phyloP scores from a whole-genome alignment of 805 yeast species.

The Cephaloascus albidus region DNA sequence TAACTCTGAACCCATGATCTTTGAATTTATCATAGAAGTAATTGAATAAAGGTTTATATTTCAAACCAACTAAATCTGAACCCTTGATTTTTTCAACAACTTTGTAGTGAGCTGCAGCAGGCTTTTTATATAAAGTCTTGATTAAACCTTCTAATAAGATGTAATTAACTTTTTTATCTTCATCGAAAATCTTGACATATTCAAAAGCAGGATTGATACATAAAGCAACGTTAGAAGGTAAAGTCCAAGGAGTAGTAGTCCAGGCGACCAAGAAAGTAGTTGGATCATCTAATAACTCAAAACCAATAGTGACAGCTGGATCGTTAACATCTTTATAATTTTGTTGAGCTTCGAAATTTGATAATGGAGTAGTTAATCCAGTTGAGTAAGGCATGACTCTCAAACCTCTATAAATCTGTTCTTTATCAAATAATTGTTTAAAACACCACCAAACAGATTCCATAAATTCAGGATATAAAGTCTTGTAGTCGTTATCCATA shows the following conservation, averaged over 20 bases:
- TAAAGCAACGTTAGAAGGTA: slow-evolving; percentile 87
- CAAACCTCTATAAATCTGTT: slow-evolving; percentile 86
- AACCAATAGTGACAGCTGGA: slow-evolving; percentile 92
- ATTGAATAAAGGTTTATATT: slow-evolving; percentile 77
- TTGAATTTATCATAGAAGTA: slow-evolving; percentile 70
- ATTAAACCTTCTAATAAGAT: slow-evolving; percentile 79
- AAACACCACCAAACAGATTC: slow-evolving; percentile 99
- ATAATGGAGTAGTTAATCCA: slow-evolving; percentile 91
- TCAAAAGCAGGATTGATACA: slow-evolving; percentile 89
- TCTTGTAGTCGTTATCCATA: slow-evolving; percentile 96
- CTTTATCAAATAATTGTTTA: slow-evolving; percentile 76
- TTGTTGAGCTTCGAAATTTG: slow-evolving; percentile 97
- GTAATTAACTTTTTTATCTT: slow-evolving; percentile 71
- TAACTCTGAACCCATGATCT: slow-evolving; percentile 75
- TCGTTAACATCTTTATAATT: slow-evolving; percentile 96
- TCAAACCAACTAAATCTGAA: slow-evolving; percentile 65
- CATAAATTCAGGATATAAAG: slow-evolving; percentile 92
- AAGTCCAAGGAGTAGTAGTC: slow-evolving; percentile 99
- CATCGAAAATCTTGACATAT: slow-evolving; percentile 88
- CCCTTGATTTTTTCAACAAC: slow-evolving; percentile 77
- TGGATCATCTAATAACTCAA: slow-evolving; percentile 73
- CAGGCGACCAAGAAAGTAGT: slow-evolving; percentile 86
- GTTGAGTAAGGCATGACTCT: slow-evolving; percentile 99
- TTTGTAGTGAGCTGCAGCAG: slow-evolving; percentile 79
- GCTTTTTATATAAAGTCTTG: slow-evolving; percentile 86